These are phyloP conservation scores for Nakazawaea anatomiae DNA, from an alignment of 805 yeast species.

Conservation along the genomic window DNA sequence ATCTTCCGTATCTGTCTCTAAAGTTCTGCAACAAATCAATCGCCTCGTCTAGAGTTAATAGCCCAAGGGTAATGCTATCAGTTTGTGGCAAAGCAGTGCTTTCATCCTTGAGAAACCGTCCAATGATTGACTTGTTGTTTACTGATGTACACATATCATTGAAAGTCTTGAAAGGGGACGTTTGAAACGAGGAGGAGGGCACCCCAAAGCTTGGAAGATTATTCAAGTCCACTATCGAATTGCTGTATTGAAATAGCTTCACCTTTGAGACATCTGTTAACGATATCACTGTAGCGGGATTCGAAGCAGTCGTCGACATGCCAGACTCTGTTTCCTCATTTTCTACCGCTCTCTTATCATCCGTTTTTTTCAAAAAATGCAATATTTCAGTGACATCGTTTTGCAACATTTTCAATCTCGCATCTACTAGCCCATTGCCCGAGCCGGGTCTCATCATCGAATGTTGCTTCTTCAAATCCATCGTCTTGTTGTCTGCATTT, in stretches of 20 bases:
- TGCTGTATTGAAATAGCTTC: conserved; percentile 16
- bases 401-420: conserved; percentile 28
- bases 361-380: conserved; percentile 17
- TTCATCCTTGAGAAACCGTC: conserved; percentile 19
- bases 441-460: background rate
- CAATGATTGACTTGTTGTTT: conserved; percentile 30
- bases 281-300: conserved; percentile 9
- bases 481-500: background rate
- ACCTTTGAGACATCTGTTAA: conserved; percentile 9
- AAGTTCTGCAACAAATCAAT: conserved; percentile 48
- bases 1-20: conserved; percentile 63
- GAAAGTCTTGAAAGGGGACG: conserved; percentile 40
- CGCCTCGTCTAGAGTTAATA: conserved; percentile 44
- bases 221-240: conserved; percentile 10
- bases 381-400: conserved; percentile 31
- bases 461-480: background rate
- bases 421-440: conserved; percentile 8
- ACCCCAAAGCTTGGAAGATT: conserved; percentile 23
- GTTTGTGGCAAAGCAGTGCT: conserved; percentile 15
- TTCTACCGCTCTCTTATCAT: conserved; percentile 3
- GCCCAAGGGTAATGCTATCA: conserved; percentile 47
- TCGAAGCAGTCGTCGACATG: conserved; percentile 9
- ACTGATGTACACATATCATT: conserved; percentile 24
- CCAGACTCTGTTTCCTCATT: conserved; percentile 13
- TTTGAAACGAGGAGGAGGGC: conserved; percentile 30